Conservation (phyloP, 1,284 basidiomycete genomes). For the Cutaneotrichosporon curvatum region DNA sequence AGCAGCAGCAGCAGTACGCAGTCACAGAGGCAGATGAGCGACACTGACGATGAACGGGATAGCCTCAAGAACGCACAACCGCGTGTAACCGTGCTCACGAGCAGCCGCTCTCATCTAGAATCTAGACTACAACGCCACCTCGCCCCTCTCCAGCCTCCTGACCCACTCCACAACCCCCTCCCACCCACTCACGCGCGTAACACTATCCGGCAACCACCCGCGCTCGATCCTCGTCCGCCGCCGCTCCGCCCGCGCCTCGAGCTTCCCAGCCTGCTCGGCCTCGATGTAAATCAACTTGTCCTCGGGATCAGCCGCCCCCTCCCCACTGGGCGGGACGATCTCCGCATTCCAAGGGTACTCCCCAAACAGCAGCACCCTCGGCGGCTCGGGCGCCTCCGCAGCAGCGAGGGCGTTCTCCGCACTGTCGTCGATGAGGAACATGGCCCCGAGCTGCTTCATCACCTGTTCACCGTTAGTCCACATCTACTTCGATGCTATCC, state of each 20-base stretch:
- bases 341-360: slow-evolving; percentile 65
- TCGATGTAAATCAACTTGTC: slow-evolving; percentile 58
- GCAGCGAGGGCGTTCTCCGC: slow-evolving; percentile 65
- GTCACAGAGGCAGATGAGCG: no score
- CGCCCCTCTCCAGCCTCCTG: slow-evolving; percentile 1
- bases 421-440: slow-evolving; percentile 68
- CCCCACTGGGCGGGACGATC: slow-evolving; percentile 46
- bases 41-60: no score
- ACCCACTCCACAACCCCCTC: slow-evolving; percentile 34
- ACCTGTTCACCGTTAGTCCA: slow-evolving; percentile 49
- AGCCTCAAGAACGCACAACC: no score
- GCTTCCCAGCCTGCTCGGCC: slow-evolving; percentile 40
- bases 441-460: slow-evolving; percentile 57
- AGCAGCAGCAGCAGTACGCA: no score
- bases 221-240: slow-evolving; percentile 23
- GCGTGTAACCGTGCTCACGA: no score
- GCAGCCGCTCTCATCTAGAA: no score
- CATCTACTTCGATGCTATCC: slow-evolving; percentile 5
- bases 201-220: slow-evolving; percentile 41
- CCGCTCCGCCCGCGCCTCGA: slow-evolving; percentile 42
- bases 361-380: slow-evolving; percentile 67
- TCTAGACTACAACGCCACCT: not conserved
- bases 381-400: slow-evolving; percentile 43
- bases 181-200: slow-evolving; percentile 41
- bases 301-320: slow-evolving; percentile 18